Conservation (phyloP, 169 alveolate species). For the Blepharisma undulans region DNA sequence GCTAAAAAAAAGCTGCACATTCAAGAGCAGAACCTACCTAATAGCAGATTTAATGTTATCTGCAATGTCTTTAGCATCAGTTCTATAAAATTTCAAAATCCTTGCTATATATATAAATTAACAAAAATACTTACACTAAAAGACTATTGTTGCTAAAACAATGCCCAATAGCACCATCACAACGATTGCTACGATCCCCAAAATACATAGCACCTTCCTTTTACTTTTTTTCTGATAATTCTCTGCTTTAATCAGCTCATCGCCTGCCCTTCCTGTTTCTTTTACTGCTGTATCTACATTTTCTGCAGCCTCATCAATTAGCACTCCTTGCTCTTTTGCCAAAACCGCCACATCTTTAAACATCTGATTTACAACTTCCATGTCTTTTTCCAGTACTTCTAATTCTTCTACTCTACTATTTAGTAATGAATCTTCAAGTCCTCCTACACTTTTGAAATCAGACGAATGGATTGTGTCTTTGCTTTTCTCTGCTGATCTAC, state of each 20-base stretch:
- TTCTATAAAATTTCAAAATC: too few species aligned
- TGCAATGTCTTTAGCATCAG: too few species aligned
- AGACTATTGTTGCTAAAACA: conserved; percentile 19
- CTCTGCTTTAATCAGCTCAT: conserved; percentile 24
- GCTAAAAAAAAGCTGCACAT: too few species aligned
- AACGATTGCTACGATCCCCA: not conserved
- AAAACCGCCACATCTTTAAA: conserved; percentile 23
- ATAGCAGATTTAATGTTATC: too few species aligned
- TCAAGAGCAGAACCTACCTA: too few species aligned
- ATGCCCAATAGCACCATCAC: not conserved
- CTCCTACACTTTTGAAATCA: not conserved
- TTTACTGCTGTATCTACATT: not conserved
- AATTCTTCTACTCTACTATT: not conserved
- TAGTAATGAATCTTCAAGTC: not conserved
- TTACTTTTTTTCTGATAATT: not conserved
- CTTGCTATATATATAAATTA: too few species aligned
- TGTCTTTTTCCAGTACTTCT: conserved; percentile 14
- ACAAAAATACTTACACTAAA: not conserved
- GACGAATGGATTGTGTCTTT: not conserved
- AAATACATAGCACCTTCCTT: conserved; percentile 21
- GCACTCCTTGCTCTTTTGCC: conserved; percentile 26
- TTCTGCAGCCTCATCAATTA: not conserved
- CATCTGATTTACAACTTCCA: conserved; percentile 15
- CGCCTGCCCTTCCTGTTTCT: conserved; percentile 22
- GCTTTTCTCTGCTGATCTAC: not conserved